Evolutionary conservation across 805 yeast genomes (phyloP), one percentile per base, ranked within the genome.

Genomic region (Lipomyces sp.): DNA sequence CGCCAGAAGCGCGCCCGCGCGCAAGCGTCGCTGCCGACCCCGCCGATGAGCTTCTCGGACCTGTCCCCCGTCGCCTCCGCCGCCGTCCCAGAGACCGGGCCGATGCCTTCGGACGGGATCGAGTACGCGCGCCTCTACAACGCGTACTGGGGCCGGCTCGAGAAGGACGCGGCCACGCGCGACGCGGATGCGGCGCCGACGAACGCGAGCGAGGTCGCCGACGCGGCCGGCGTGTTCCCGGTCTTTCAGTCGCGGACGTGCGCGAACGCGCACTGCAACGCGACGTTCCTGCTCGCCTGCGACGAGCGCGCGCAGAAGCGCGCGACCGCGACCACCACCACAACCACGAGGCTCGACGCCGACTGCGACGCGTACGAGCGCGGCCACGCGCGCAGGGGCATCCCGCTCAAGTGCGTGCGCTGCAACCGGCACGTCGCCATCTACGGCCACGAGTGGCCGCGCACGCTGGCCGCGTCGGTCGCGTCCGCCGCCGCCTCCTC

Each of bases 391-490:
- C 11, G 29, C n/a, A 45, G n/a, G 33, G 24, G 19, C 2, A 16
- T 22, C 14, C 26, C 39, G 2, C 46, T 57, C 13, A 39, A 40
- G 2, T 67, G 70, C 43, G 61, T 64, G 3, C 50, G 69, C 32
- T 67, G 70, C 35, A 63, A 65, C 31, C 58, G 70, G 19, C 70
- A 67, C 39, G 63, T 63, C 3, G 51, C 53, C 1, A 37, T 67
- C 7, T 66, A 64, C 47, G 55, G 53, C 24, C 49, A 53, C 7
- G 49, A 35, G 24, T 67, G 70, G 70, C 70, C 70, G 13, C 39
- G 56, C 19, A 36, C 48, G 23, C n/a, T n/a, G n/a, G n/a, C n/a
- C n/a, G n/a, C n/a, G n/a, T n/a, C n/a, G n/a, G n/a, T n/a, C n/a
- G n/a, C n/a, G n/a, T n/a, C n/a, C n/a, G n/a, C n/a, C n/a, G n/a